Evolutionary conservation across 306 rosid genomes (phyloP), one percentile per base, ranked within the genome.

Genomic region (Mimosa pudica): DNA sequence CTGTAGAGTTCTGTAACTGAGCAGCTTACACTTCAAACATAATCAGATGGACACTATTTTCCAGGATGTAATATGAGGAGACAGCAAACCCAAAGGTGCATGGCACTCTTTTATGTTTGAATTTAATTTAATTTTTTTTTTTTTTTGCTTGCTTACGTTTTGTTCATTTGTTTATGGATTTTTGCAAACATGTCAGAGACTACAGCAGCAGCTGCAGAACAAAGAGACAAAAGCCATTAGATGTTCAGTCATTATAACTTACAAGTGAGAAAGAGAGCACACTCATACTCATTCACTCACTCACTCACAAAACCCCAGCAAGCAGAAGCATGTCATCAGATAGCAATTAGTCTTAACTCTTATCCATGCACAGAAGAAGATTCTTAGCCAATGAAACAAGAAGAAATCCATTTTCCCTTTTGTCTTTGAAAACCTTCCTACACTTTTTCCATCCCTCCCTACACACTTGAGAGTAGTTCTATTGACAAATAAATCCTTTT

Each of bases 171-270:
- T 46, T 70, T 20, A 46, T 70, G 57, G 57, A 46, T 46, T 70
- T 70, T 48, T 70, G 57, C 38, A 45, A 45, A 45, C 6, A 20
- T 70, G 74, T 70, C 74, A 70, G 57, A 70, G 57, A 70, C 74
- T 20, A 47, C 74, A 24, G 49, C 73, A 45, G 55, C 1, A 70
- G 57, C 41, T 2, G 35, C 73, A 69, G 73, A 44, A 48, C 49
- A 44, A 42, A 46, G n/a, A 45, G 57, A 70, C 74, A 70, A 47
- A 70, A 68, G 9, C 54, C 41, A 70, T 8, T 30, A 70, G 10
- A 45, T 49, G 41, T 68, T 51, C 74, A 70, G 74, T 70, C 74
- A 70, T 46, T 70, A 70, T 70, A 70, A 24, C 65, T 24, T 60
- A 1, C 65, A 48, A 48, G 42, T 9, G 52, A 11, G 52, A 4